phyloP scores from a whole-genome alignment of 2,329 filamentous ascomycete genomes.

The Amesomyces nigricolor region DNA sequence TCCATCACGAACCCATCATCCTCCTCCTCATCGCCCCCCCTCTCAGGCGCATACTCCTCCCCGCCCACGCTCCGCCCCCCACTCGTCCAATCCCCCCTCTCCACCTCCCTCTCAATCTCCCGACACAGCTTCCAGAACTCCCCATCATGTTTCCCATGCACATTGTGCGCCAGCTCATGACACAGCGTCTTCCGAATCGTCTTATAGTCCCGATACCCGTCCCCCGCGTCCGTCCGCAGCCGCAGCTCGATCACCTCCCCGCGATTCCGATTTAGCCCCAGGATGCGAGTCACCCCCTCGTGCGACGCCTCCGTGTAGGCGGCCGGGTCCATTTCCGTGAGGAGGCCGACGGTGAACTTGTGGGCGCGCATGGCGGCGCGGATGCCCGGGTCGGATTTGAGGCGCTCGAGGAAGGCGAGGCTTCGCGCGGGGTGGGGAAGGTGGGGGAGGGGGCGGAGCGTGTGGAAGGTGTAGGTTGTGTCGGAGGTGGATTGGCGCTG shows the following conservation, averaged over 20 bases:
- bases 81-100: slow-evolving; percentile 68
- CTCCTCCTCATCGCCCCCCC: slow-evolving; percentile 8
- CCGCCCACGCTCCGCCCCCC: slow-evolving; percentile 63
- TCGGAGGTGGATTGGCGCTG: slow-evolving; percentile 38
- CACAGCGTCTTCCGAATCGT: slow-evolving; percentile 88
- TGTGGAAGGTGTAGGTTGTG: slow-evolving; percentile 72
- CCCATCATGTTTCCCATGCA: slow-evolving; percentile 75
- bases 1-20: slow-evolving; percentile 23
- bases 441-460: slow-evolving; percentile 67
- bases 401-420: slow-evolving; percentile 63
- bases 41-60: slow-evolving; percentile 17
- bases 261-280: slow-evolving; percentile 81
- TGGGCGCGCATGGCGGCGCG: slow-evolving; percentile 76
- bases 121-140: slow-evolving; percentile 87
- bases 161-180: slow-evolving; percentile 92
- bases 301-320: slow-evolving; percentile 67
- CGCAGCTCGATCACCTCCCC: slow-evolving; percentile 89
- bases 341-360: slow-evolving; percentile 73
- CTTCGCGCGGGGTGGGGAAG: slow-evolving; percentile 71
- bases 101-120: slow-evolving; percentile 83
- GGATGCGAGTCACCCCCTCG: slow-evolving; percentile 65
- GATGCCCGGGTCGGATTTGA: slow-evolving; percentile 81
- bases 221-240: slow-evolving; percentile 86
- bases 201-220: slow-evolving; percentile 89
- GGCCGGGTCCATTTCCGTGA: slow-evolving; percentile 94